Evolutionary conservation across 768 basidiomycete genomes (phyloP).

Genomic region (Pleurotus sapidus): DNA sequence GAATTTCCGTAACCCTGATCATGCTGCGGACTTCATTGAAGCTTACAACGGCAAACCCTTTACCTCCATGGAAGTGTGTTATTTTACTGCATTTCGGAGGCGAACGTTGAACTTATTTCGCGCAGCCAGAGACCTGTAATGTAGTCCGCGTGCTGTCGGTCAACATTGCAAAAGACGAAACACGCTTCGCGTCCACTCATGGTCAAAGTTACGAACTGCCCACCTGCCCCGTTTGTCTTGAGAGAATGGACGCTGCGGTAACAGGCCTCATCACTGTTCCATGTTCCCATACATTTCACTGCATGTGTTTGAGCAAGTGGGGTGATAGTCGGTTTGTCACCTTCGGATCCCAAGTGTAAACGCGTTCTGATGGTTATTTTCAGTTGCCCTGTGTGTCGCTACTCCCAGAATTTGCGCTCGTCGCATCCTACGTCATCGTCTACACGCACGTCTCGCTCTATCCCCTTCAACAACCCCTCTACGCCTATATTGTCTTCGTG

Average conservation of each 20-base stretch:
- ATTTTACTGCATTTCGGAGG: neutral
- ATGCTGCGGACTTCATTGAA: slow-evolving; percentile 79
- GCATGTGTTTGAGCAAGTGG: slow-evolving; percentile 93
- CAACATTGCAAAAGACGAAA: slow-evolving; percentile 62
- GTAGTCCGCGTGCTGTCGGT: slow-evolving; percentile 80
- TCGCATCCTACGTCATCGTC: slow-evolving; percentile 65
- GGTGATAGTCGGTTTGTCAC: slow-evolving; percentile 80
- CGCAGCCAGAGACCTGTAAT: slow-evolving; percentile 87
- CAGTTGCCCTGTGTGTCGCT: slow-evolving; percentile 93
- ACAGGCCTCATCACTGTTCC: slow-evolving; percentile 96
- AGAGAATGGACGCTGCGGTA: slow-evolving; percentile 92
- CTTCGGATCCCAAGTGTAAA: neutral
- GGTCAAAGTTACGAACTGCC: slow-evolving; percentile 76
- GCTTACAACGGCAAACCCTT: slow-evolving; percentile 91
- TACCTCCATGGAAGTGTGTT: slow-evolving; percentile 79
- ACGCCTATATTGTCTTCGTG: slow-evolving; percentile 56
- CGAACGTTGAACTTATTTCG: slow-evolving; percentile 7
- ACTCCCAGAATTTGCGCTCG: slow-evolving; percentile 82
- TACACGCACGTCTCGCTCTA: slow-evolving; percentile 39
- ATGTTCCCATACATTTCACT: slow-evolving; percentile 96
- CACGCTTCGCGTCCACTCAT: slow-evolving; percentile 49
- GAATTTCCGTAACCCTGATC: slow-evolving; percentile 69
- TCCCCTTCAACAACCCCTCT: slow-evolving; percentile 60
- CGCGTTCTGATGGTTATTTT: neutral
- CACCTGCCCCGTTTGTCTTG: slow-evolving; percentile 96